Conservation (phyloP, 148 eudicot species). For the Camellia sinensis region DNA sequence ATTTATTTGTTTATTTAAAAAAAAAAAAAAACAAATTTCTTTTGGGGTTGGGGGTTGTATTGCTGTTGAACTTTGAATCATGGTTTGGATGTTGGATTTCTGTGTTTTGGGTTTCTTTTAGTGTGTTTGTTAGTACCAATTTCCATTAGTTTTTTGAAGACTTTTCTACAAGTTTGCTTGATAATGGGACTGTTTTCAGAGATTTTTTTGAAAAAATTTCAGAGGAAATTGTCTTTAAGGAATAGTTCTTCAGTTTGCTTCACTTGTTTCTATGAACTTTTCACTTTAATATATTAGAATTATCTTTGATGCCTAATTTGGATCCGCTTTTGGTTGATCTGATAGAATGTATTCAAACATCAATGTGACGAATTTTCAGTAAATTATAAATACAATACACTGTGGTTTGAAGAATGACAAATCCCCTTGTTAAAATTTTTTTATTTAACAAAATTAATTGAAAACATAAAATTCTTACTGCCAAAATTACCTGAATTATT, state of each 20-base stretch:
- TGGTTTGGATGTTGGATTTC: not conserved
- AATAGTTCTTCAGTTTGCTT: not conserved
- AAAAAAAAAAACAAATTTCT: too few species aligned
- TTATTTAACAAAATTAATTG: too few species aligned
- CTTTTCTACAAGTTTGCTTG: not conserved
- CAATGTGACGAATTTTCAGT: not conserved
- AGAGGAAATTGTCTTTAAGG: not conserved
- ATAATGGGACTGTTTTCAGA: not conserved
- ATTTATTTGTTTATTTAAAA: too few species aligned
- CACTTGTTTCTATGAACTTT: not conserved
- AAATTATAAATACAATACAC: too few species aligned
- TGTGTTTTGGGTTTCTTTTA: not conserved
- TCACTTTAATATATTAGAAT: not conserved
- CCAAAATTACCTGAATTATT: too few species aligned
- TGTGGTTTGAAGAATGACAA: too few species aligned
- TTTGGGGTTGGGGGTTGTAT: too few species aligned
- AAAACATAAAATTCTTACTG: too few species aligned
- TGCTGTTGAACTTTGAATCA: not conserved
- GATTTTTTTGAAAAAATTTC: not conserved
- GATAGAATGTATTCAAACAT: not conserved
- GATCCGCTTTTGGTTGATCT: not conserved
- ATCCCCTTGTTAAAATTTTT: too few species aligned
- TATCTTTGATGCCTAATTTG: not conserved
- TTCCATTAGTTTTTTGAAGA: not conserved
- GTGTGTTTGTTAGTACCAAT: not conserved